Conservation (phyloP, 2,329 filamentous ascomycete species). For the Aspergillus thermomutatus region DNA sequence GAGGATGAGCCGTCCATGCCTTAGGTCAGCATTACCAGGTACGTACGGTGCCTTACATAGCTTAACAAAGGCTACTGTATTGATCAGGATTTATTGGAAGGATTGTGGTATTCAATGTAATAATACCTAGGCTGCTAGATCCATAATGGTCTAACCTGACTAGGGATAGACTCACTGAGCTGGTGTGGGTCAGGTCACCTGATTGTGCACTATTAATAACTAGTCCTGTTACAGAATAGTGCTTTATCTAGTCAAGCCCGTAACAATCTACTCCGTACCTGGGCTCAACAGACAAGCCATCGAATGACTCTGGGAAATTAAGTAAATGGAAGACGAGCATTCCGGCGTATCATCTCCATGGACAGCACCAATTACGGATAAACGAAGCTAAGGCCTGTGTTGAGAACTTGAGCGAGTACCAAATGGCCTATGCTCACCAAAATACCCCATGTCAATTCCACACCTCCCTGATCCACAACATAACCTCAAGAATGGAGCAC, state of each 20-base stretch:
- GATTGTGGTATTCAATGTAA: background rate
- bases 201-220: background rate
- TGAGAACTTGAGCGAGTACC: background rate
- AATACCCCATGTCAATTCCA: background rate
- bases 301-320: background rate
- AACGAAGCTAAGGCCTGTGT: background rate
- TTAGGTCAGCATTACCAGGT: background rate
- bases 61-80: background rate
- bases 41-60: background rate
- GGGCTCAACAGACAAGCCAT: no score
- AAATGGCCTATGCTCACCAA: background rate
- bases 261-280: no score
- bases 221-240: background rate
- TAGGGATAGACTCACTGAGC: background rate
- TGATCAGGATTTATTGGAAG: background rate
- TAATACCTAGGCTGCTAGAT: background rate
- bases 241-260: background rate
- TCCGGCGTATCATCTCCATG: background rate
- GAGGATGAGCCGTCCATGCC: background rate
- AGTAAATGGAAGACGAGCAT: background rate
- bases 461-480: background rate
- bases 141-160: background rate
- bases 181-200: background rate
- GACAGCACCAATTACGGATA: background rate
- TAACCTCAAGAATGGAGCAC: background rate